phyloP scores from a whole-genome alignment of 2,329 filamentous ascomycete genomes.

The Botrytis medusae region DNA sequence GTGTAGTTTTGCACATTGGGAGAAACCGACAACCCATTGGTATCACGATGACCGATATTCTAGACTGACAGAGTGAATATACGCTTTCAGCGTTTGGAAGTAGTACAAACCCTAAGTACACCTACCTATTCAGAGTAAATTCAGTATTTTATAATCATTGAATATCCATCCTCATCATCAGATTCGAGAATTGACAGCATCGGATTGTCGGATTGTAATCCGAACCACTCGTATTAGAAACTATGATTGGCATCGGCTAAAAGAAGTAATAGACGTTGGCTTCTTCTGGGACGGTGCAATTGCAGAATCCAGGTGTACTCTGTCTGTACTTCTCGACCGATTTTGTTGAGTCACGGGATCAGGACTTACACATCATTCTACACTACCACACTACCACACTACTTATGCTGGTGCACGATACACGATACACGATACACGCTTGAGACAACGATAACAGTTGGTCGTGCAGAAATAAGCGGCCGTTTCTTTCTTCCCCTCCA shows the following conservation, averaged over 20 bases:
- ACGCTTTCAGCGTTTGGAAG: not conserved
- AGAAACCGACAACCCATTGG: not conserved
- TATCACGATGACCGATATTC: not conserved
- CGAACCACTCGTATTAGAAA: not conserved
- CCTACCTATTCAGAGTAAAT: not conserved
- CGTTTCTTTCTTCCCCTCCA: not conserved
- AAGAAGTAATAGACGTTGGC: not conserved
- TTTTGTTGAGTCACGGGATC: not conserved
- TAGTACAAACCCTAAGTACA: not conserved
- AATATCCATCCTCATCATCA: not conserved
- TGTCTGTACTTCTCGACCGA: not conserved
- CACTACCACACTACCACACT: not conserved
- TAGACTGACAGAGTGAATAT: not conserved
- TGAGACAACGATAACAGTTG: not conserved
- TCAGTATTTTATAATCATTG: not conserved
- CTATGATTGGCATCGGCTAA: not conserved
- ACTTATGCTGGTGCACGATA: not conserved
- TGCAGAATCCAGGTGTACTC: not conserved
- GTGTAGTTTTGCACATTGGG: not conserved
- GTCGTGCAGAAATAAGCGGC: constrained; percentile 14
- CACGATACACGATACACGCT: not conserved
- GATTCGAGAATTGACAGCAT: not conserved
- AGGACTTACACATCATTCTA: constrained; percentile 5
- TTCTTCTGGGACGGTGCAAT: constrained; percentile 4
- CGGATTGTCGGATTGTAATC: not conserved